Evolutionary conservation across 2,329 filamentous ascomycete genomes (phyloP).

Genomic region (Beauveria varroae): DNA sequence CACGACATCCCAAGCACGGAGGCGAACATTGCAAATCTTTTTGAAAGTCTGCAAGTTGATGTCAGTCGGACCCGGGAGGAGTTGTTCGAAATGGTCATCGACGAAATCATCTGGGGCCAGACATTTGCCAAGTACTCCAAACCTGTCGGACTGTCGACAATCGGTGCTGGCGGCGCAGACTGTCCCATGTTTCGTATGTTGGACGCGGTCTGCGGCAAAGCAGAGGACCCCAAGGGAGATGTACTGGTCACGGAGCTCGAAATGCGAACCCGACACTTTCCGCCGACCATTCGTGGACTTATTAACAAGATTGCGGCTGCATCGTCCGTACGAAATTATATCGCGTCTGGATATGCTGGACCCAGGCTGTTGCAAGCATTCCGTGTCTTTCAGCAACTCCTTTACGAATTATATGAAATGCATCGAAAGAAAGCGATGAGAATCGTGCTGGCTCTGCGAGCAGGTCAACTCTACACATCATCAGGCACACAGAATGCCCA

Average conservation of each 20-base stretch:
- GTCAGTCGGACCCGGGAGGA: background rate
- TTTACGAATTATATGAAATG: slow-evolving; percentile 1
- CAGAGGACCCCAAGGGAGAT: background rate
- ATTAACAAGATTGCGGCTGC: background rate
- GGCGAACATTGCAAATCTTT: background rate
- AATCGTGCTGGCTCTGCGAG: background rate
- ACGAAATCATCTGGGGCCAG: background rate
- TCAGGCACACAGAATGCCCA: background rate
- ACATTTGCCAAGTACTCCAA: slow-evolving; percentile 3
- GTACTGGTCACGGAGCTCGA: background rate
- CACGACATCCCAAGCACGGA: background rate
- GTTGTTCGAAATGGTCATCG: background rate
- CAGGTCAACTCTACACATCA: background rate
- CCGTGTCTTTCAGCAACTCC: background rate
- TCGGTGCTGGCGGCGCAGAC: slow-evolving; percentile 2
- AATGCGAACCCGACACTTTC: background rate
- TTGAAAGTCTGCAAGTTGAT: background rate
- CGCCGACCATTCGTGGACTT: background rate
- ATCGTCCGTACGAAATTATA: background rate
- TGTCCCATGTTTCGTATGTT: slow-evolving; percentile 2
- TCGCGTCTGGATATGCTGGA: background rate
- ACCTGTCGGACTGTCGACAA: background rate
- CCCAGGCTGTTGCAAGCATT: background rate
- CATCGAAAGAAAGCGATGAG: slow-evolving; percentile 1
- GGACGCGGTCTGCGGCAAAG: slow-evolving; percentile 3